Percentiles rank a stretch among this genome's conserved stretches.
These are phyloP conservation scores for Xylaria sp. DNA, from an alignment of 2,329 filamentous ascomycete genomes.

Conservation along the genomic window DNA sequence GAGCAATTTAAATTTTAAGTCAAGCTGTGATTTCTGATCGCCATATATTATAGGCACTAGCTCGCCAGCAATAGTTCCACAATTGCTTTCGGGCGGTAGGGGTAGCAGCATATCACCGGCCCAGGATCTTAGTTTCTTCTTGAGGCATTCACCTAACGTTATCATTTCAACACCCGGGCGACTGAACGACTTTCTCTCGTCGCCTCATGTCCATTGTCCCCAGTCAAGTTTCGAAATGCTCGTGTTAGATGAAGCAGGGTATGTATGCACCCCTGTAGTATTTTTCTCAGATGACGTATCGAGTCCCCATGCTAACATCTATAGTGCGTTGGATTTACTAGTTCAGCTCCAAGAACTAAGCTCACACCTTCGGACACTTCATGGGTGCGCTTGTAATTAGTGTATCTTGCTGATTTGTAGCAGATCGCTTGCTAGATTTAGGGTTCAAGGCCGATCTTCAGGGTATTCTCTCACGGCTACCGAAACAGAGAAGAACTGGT, in stretches of 20 bases:
- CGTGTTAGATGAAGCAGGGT: constrained; percentile 85
- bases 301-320: constrained; percentile 16
- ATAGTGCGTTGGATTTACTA: constrained; percentile 27
- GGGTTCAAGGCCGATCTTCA: constrained; percentile 94
- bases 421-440: constrained; percentile 86
- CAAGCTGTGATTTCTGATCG: background rate
- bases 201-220: constrained; percentile 86
- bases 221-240: constrained; percentile 92
- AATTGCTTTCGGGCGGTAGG: constrained; percentile 83
- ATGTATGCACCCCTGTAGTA: constrained; percentile 7
- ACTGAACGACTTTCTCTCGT: constrained; percentile 86
- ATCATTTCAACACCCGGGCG: constrained; percentile 91
- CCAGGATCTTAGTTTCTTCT: constrained; percentile 86
- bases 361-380: rapidly evolving
- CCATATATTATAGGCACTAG: constrained; percentile 45
- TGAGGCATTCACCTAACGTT: constrained; percentile 86
- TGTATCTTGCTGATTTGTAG: constrained; percentile 17
- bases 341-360: background rate
- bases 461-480: constrained; percentile 82
- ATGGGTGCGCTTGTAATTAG: background rate
- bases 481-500: constrained; percentile 92
- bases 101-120: constrained; percentile 75
- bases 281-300: background rate
- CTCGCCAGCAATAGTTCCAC: constrained; percentile 75
- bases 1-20: background rate